phyloP scores from a whole-genome alignment of 768 basidiomycete genomes.

The Amanita thiersii region DNA sequence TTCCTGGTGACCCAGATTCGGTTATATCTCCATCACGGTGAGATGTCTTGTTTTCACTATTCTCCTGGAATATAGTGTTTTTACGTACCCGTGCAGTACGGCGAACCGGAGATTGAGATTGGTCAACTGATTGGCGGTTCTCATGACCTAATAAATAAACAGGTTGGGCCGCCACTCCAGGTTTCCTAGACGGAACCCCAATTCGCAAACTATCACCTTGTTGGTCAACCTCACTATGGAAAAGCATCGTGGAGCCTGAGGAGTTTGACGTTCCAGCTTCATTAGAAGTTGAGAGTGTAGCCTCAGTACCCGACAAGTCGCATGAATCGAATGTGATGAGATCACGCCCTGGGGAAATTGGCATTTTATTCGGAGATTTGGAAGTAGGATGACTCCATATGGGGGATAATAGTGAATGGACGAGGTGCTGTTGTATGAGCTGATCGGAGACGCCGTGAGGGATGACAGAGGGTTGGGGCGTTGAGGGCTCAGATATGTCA shows the following conservation, averaged over 20 bases:
- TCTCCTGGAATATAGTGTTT: not conserved
- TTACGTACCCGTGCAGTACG: not conserved
- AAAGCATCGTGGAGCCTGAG: too few species aligned
- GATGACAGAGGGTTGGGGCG: constrained; percentile 2
- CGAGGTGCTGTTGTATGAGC: not conserved
- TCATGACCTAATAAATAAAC: too few species aligned
- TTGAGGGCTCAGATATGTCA: constrained; percentile 9
- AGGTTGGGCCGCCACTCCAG: too few species aligned
- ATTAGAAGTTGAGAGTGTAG: not conserved
- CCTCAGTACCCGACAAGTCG: not conserved
- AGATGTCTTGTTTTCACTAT: not conserved
- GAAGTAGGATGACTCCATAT: not conserved
- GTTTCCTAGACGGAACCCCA: not conserved
- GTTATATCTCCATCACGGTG: not conserved
- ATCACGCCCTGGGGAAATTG: constrained; percentile 1
- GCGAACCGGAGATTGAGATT: constrained; percentile 1
- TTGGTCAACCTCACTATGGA: not conserved
- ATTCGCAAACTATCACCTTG: not conserved
- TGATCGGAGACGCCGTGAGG: not conserved
- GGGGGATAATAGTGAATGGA: not conserved
- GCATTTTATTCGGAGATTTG: not conserved
- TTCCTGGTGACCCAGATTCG: not conserved
- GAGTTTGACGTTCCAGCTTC: too few species aligned
- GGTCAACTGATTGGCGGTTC: not conserved
- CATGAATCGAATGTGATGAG: constrained; percentile 5